Conservation (phyloP, 2,329 filamentous ascomycete species). For the Ramularia endophylla region DNA sequence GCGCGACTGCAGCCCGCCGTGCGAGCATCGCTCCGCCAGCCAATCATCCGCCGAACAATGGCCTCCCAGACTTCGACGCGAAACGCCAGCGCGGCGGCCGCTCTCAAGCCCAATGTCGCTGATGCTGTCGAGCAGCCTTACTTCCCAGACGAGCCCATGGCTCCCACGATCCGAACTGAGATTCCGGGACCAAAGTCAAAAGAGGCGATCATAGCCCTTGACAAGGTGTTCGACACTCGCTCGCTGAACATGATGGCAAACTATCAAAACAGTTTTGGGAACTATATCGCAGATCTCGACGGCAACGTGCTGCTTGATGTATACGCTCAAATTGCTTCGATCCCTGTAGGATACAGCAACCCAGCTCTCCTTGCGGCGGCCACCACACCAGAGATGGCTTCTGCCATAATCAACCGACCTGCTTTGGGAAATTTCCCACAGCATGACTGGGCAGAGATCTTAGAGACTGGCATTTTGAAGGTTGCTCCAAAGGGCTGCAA, state of each 20-base stretch:
- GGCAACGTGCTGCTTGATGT: slow-evolving; percentile 69
- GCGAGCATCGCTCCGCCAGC: slow-evolving; percentile 12
- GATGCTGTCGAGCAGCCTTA: slow-evolving; percentile 26
- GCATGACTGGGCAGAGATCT: slow-evolving; percentile 72
- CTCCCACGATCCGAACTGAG: slow-evolving; percentile 49
- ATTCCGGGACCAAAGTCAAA: slow-evolving; percentile 74
- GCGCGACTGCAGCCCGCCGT: slow-evolving; percentile 28
- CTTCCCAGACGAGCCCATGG: slow-evolving; percentile 52
- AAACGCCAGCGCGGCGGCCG: slow-evolving; percentile 25
- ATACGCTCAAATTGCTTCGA: slow-evolving; percentile 89
- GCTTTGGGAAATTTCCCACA: slow-evolving; percentile 88
- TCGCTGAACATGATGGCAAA: slow-evolving; percentile 78
- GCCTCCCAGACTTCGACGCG: slow-evolving; percentile 29
- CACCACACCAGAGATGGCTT: slow-evolving; percentile 70
- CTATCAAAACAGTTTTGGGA: slow-evolving; percentile 68
- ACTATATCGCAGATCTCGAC: slow-evolving; percentile 71
- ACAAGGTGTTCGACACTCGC: slow-evolving; percentile 77
- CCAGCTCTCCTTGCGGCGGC: slow-evolving; percentile 64
- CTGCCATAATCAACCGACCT: slow-evolving; percentile 77
- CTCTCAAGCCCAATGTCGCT: slow-evolving; percentile 21
- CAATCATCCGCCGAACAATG: slow-evolving; percentile 21
- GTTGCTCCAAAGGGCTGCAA: slow-evolving; percentile 76
- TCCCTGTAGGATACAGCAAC: slow-evolving; percentile 91
- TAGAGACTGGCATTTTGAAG: slow-evolving; percentile 73
- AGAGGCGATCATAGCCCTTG: slow-evolving; percentile 62